phyloP scores from a whole-genome alignment of 2,329 filamentous ascomycete genomes.

The Claviceps purpurea region DNA sequence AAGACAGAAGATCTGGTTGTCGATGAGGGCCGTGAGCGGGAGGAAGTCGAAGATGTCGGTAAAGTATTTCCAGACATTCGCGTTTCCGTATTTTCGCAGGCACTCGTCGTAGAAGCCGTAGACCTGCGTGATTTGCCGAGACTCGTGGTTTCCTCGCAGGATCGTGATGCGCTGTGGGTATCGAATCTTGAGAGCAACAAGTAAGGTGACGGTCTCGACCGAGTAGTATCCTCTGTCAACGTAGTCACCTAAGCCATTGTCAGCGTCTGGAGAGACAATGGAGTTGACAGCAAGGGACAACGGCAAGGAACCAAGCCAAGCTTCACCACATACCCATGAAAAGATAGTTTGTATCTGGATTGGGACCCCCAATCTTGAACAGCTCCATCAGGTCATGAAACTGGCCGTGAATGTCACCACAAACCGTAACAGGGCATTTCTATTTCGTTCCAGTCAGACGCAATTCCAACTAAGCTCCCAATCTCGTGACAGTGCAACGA shows the following conservation, averaged over 20 bases:
- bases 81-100: constrained; percentile 95
- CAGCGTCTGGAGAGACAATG: background rate
- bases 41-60: constrained; percentile 98
- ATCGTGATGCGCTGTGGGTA: constrained; percentile 97
- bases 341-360: constrained; percentile 97
- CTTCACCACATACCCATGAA: constrained; percentile 68
- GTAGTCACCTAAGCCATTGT: constrained; percentile 62
- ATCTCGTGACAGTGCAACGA: background rate
- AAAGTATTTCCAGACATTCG: constrained; percentile 98
- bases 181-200: constrained; percentile 94
- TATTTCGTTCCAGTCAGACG: constrained; percentile 19
- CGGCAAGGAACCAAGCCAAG: background rate
- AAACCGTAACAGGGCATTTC: constrained; percentile 98
- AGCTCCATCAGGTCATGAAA: constrained; percentile 99
- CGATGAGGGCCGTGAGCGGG: constrained; percentile 89
- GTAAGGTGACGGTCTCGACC: constrained; percentile 91
- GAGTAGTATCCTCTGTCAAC: constrained; percentile 99
- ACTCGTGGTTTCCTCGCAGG: constrained; percentile 97
- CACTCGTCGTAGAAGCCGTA: constrained; percentile 99
- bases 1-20: constrained; percentile 98
- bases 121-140: constrained; percentile 95
- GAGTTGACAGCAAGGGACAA: too few species aligned
- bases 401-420: constrained; percentile 97
- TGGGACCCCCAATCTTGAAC: constrained; percentile 96
- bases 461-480: background rate